phyloP scores from a whole-genome alignment of 2,329 filamentous ascomycete species.

The Paramyrothecium roridum region DNA sequence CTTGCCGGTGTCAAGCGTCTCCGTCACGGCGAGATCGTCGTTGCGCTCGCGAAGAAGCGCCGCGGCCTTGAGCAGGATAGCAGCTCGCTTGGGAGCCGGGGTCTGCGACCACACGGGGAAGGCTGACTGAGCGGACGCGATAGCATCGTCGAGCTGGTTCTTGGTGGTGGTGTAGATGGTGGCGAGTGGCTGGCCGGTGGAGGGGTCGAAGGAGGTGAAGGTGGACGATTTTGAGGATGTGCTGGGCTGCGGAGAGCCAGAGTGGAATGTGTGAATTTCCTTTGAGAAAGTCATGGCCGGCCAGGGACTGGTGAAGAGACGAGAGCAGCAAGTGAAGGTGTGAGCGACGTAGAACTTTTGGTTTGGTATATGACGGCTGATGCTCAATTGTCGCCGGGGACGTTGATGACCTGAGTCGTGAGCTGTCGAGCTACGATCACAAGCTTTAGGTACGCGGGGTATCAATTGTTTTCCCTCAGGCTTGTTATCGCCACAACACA shows the following conservation, averaged over 20 bases:
- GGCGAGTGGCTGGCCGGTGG: slow-evolving; percentile 65
- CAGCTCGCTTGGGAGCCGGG: slow-evolving; percentile 69
- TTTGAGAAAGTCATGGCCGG: slow-evolving; percentile 30
- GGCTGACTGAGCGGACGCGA: slow-evolving; percentile 66
- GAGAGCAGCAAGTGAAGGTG: not conserved
- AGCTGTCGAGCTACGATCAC: no score
- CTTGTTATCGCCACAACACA: no score
- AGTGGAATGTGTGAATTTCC: slow-evolving; percentile 66
- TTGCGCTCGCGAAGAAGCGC: slow-evolving; percentile 71
- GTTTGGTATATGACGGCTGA: not conserved
- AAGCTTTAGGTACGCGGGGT: no score
- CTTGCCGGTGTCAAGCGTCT: slow-evolving; percentile 86
- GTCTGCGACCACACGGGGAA: slow-evolving; percentile 77
- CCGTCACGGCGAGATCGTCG: slow-evolving; percentile 73
- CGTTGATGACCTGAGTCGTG: no score
- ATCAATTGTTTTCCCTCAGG: no score
- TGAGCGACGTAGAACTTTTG: no score
- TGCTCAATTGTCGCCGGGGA: no score
- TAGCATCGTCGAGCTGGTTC: slow-evolving; percentile 66
- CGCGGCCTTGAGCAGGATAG: slow-evolving; percentile 75
- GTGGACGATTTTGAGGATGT: slow-evolving; percentile 56
- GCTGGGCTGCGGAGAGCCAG: slow-evolving; percentile 60
- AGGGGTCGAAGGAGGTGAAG: slow-evolving; percentile 73
- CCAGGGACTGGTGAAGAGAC: slow-evolving; percentile 4
- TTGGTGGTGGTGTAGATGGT: slow-evolving; percentile 68